These are phyloP conservation scores for Laetiporus sulphureus DNA, from an alignment of 1,284 basidiomycete species.

Conservation along the genomic window DNA sequence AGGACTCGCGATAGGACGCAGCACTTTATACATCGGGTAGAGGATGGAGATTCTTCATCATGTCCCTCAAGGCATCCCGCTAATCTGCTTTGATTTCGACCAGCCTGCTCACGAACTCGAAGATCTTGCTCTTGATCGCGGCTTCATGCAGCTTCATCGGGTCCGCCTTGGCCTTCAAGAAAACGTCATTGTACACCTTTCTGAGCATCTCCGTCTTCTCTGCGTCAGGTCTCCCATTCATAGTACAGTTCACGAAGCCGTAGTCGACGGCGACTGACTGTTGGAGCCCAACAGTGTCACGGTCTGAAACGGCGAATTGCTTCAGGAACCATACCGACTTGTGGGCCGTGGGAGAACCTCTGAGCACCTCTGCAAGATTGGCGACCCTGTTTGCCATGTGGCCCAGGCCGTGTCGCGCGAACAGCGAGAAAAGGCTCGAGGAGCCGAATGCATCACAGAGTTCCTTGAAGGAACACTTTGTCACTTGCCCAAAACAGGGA, in stretches of 20 bases:
- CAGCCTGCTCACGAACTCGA: conserved; percentile 16
- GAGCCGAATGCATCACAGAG: conserved; percentile 24
- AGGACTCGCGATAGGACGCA: too few species aligned
- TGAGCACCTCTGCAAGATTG: conserved; percentile 24
- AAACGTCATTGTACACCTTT: conserved; percentile 26
- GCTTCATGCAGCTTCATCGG: conserved; percentile 31
- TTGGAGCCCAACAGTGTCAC: not conserved
- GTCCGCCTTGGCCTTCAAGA: conserved; percentile 15
- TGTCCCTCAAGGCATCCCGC: conserved; percentile 9
- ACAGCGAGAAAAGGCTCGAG: conserved; percentile 19
- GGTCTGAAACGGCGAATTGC: conserved; percentile 19
- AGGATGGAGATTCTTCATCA: conserved; percentile 3
- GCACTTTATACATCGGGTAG: too few species aligned
- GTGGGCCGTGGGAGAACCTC: conserved; percentile 5
- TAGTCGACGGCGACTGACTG: conserved; percentile 26
- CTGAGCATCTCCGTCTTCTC: conserved; percentile 19
- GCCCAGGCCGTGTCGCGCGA: conserved; percentile 16
- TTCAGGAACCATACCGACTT: conserved; percentile 36
- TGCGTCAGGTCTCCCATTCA: too few species aligned
- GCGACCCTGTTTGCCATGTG: not conserved
- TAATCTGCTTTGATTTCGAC: conserved; percentile 8
- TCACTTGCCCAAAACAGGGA: too few species aligned
- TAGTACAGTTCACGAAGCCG: conserved; percentile 28
- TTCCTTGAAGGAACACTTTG: conserved; percentile 28
- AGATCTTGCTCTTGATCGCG: conserved; percentile 26